Conservation (phyloP, 1,284 basidiomycete genomes). For the Entoloma clypeatum region DNA sequence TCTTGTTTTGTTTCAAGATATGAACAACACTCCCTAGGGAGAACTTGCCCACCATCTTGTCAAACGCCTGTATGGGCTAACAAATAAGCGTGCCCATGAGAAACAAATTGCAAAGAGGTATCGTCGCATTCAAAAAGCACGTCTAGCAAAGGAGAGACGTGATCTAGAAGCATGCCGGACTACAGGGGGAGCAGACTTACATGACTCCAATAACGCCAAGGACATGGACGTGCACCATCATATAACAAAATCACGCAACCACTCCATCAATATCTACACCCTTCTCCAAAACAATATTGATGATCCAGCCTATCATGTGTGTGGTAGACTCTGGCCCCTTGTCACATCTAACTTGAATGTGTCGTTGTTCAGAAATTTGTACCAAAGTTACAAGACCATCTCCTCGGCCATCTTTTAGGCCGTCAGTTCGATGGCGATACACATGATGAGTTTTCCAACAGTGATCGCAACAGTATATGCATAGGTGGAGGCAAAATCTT, state of each 20-base stretch:
- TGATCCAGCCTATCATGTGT: constrained; percentile 20
- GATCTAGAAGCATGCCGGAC: no score
- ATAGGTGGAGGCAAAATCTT: constrained; percentile 16
- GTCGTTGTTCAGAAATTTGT: constrained; percentile 15
- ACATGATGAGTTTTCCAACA: constrained; percentile 14
- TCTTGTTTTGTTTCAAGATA: constrained; percentile 2
- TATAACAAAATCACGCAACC: constrained; percentile 18
- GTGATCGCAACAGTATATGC: constrained; percentile 12
- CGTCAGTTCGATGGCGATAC: constrained; percentile 15
- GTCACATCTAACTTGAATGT: not conserved
- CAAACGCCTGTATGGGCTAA: constrained; percentile 24
- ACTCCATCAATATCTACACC: constrained; percentile 12
- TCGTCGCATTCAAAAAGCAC: no score
- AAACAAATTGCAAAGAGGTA: constrained; percentile 21
- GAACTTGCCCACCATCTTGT: constrained; percentile 27
- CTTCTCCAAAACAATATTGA: constrained; percentile 11
- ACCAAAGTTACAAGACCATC: constrained; percentile 18
- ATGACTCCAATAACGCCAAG: no score
- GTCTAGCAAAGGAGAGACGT: no score
- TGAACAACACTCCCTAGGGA: constrained; percentile 22
- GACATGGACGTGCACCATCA: constrained; percentile 19
- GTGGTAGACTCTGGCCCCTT: not conserved
- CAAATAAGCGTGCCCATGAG: constrained; percentile 25
- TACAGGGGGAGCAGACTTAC: no score
- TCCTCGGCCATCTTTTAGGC: constrained; percentile 15